A percentile compares a stretch with the other conserved stretches of the same genome.
These are phyloP conservation scores for Fusarium robinianum DNA, from an alignment of 2,329 filamentous ascomycete species.

Conservation along the genomic window DNA sequence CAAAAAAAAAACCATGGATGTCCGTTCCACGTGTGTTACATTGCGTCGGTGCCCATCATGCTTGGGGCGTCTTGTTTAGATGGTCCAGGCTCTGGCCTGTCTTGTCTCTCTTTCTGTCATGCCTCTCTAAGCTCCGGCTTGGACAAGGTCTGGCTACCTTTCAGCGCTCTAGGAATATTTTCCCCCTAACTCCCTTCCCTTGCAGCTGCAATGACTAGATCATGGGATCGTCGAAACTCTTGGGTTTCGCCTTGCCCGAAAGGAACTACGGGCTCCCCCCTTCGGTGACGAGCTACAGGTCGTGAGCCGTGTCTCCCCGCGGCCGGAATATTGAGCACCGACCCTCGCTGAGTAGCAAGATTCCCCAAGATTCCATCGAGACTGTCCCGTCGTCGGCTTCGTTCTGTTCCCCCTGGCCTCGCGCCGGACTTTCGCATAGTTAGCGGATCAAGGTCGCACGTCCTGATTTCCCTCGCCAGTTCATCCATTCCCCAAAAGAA, in stretches of 20 bases:
- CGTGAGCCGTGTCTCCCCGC: too few species aligned
- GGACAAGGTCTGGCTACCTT: too few species aligned
- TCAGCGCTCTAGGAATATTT: too few species aligned
- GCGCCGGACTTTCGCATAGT: constrained; percentile 24
- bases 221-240: too few species aligned
- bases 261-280: constrained; percentile 1
- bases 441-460: constrained; percentile 22
- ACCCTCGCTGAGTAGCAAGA: too few species aligned
- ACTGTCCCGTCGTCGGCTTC: constrained; percentile 17
- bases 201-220: too few species aligned
- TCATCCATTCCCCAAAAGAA: constrained; percentile 23
- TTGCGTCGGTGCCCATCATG: constrained; percentile 16
- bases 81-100: constrained; percentile 27
- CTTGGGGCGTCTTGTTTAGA: constrained; percentile 7
- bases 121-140: constrained; percentile 8
- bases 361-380: too few species aligned
- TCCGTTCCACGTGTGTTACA: constrained; percentile 21
- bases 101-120: constrained; percentile 10
- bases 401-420: constrained; percentile 17
- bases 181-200: too few species aligned
- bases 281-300: neutral
- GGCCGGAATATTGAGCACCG: too few species aligned
- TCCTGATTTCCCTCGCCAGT: constrained; percentile 27
- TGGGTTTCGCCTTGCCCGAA: too few species aligned
- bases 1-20: neutral